Conservation (phyloP, 2,329 filamentous ascomycete species). For the Calcarisporium arbuscula region DNA sequence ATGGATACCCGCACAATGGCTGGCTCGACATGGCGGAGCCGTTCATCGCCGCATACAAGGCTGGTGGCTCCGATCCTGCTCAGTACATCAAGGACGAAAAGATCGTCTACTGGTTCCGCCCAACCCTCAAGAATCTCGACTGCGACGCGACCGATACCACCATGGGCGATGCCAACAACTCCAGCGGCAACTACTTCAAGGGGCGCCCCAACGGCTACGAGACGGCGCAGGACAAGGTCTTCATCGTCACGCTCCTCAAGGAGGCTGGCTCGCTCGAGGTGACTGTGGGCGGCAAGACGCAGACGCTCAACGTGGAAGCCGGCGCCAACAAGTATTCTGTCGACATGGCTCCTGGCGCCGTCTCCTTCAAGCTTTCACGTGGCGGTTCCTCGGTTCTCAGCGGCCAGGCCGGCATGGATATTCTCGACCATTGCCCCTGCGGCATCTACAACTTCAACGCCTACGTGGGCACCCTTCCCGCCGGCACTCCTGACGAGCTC, state of each 20-base stretch:
- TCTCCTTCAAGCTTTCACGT: slow-evolving; percentile 37
- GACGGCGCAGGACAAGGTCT: slow-evolving; percentile 42
- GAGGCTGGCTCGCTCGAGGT: slow-evolving; percentile 34
- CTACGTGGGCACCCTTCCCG: slow-evolving; percentile 44
- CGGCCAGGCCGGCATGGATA: slow-evolving; percentile 37
- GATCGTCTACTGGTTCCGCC: slow-evolving; percentile 47
- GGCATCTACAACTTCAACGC: slow-evolving; percentile 50
- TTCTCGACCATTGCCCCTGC: slow-evolving; percentile 38
- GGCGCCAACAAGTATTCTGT: slow-evolving; percentile 38
- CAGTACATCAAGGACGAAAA: slow-evolving; percentile 38
- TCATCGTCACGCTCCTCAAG: slow-evolving; percentile 44
- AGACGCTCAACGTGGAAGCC: slow-evolving; percentile 35
- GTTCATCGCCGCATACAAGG: slow-evolving; percentile 44
- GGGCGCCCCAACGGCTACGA: slow-evolving; percentile 45
- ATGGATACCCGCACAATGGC: slow-evolving; percentile 35
- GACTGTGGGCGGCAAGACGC: slow-evolving; percentile 33
- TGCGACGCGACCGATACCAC: slow-evolving; percentile 45
- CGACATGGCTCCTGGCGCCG: slow-evolving; percentile 39
- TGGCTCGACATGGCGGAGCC: slow-evolving; percentile 46
- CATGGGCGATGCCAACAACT: slow-evolving; percentile 34
- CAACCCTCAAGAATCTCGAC: slow-evolving; percentile 32
- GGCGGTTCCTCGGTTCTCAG: slow-evolving; percentile 30
- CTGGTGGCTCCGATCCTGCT: slow-evolving; percentile 24
- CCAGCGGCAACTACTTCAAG: slow-evolving; percentile 43
- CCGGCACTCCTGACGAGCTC: slow-evolving; percentile 26